Base-by-base conservation (phyloP, 2,329 filamentous ascomycete species). In the Sporothrix luriei region DNA sequence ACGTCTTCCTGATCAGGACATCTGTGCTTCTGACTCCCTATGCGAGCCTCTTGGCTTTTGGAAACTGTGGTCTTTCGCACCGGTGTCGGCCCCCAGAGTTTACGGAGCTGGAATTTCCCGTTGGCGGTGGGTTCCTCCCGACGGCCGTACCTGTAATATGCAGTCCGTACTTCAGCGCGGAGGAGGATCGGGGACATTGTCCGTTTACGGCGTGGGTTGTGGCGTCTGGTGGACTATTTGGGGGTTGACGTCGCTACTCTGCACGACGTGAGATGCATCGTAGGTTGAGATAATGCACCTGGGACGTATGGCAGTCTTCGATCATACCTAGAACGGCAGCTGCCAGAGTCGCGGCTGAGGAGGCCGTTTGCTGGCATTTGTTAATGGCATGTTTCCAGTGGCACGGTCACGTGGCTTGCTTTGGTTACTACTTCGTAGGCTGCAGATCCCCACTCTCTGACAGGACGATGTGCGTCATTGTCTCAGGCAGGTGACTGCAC, bases 261-360 rank as follows among this genome's bases (percentile, higher is more conserved):
- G 59, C n/a, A 24, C 26, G 21, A 49, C 21, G 11, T 43, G 3
- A 2, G 13, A 13, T 43, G 2, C 40, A 7, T 2, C 40, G 40
- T 43, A 64, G 38, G 26, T 46, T 55, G 62, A 65, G 62, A 65
- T 49, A 65, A 38, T 65, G 62, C 62, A 65, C 62, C 62, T 65
- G n/a, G n/a, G n/a, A n/a, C n/a, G n/a, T n/a, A 65, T 51, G 62
- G 40, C 46, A 51, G 62, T 38, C 46, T 21, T 38, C 57, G 57
- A 46, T 21, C 57, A 9, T 33, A 33, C 33, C 33, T 9, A 33
- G 5, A 33, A 5, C 4, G 9, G 1, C 4, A 7, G 6, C 33
- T 33, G 33, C 6, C 33, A 43, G 40, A 43, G 40, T 43, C 11
- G 4, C 43, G 46, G 5, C 54, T 13, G 43, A 33, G 24, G 43